Evolutionary conservation across 345 rosid species (phyloP).

Genomic region (Toxicodendron radicans): DNA sequence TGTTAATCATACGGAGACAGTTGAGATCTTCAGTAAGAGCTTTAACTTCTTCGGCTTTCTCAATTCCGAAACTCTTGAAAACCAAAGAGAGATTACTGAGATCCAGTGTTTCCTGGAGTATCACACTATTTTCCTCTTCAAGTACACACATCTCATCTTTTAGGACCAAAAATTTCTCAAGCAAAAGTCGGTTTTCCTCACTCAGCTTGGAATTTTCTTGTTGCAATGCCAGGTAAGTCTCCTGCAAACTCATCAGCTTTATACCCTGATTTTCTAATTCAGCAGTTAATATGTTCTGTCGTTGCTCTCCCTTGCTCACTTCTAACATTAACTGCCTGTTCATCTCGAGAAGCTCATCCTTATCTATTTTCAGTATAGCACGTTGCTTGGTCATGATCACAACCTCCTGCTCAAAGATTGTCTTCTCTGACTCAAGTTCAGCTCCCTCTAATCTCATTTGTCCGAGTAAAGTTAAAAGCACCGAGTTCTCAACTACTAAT

Average conservation of each 20-base stretch:
- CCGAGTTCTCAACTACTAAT: constrained; percentile 70
- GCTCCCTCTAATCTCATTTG: constrained; percentile 52
- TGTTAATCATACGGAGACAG: constrained; percentile 35
- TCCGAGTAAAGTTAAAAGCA: constrained; percentile 58
- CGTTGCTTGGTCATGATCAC: constrained; percentile 30
- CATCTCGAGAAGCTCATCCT: constrained; percentile 55
- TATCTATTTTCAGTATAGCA: constrained; percentile 46
- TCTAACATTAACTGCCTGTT: constrained; percentile 58
- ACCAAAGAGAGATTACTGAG: constrained; percentile 48
- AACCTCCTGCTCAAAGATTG: constrained; percentile 42
- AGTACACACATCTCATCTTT: constrained; percentile 46
- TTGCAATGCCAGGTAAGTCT: constrained; percentile 45
- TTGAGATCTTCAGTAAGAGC: constrained; percentile 45
- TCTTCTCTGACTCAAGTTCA: constrained; percentile 51
- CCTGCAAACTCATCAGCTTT: constrained; percentile 50
- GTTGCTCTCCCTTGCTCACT: constrained; percentile 40
- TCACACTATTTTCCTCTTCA: constrained; percentile 54
- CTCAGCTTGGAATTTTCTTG: constrained; percentile 50
- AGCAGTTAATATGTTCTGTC: constrained; percentile 39
- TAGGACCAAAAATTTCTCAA: constrained; percentile 42
- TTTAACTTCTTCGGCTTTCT: constrained; percentile 55
- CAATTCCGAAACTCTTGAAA: constrained; percentile 49
- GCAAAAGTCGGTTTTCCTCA: constrained; percentile 46
- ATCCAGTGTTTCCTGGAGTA: constrained; percentile 53
- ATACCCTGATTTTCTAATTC: constrained; percentile 40